These are phyloP conservation scores for Periconia digitata DNA, from an alignment of 2,329 filamentous ascomycete species.

Conservation along the genomic window DNA sequence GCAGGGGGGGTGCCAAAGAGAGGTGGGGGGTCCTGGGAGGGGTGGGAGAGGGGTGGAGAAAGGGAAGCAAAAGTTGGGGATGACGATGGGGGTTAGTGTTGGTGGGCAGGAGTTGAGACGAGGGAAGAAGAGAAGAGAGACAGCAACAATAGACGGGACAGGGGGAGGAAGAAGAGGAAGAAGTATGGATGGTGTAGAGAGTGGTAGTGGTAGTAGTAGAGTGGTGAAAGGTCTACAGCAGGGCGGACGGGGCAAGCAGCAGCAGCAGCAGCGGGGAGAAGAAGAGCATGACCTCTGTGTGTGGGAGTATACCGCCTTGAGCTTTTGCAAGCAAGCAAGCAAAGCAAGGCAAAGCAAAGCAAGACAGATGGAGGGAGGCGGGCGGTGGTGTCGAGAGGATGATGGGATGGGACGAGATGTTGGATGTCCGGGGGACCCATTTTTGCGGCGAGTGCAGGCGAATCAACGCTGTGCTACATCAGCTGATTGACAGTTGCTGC, in stretches of 20 bases:
- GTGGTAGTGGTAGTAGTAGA: conserved; percentile 10
- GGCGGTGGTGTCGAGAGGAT: background rate
- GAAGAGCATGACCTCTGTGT: background rate
- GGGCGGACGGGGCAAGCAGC: conserved; percentile 16
- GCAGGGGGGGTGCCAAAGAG: background rate
- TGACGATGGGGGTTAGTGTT: too few relatives aligned
- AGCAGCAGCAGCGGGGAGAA: conserved; percentile 24
- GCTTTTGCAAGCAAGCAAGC: too few relatives aligned
- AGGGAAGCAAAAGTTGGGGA: too few relatives aligned
- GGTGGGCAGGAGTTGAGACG: too few relatives aligned
- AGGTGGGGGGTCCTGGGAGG: background rate
- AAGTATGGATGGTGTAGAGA: background rate
- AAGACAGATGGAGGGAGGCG: background rate
- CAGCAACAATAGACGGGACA: too few relatives aligned
- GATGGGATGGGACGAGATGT: background rate
- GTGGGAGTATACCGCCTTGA: too few relatives aligned
- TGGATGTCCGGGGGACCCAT: background rate
- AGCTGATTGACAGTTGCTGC: conserved; percentile 25
- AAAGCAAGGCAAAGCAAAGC: background rate
- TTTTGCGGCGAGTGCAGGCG: background rate
- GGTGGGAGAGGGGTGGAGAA: conserved; percentile 12
- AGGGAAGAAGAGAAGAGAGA: too few relatives aligned
- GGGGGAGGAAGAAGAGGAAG: too few relatives aligned
- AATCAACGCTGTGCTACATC: conserved; percentile 12
- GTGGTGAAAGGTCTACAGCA: conserved; percentile 14